Percentiles rank a stretch among this genome's conserved stretches.
Conservation (phyloP, 192 early-diverging fungal genomes). For the Entomortierella parvispora region DNA sequence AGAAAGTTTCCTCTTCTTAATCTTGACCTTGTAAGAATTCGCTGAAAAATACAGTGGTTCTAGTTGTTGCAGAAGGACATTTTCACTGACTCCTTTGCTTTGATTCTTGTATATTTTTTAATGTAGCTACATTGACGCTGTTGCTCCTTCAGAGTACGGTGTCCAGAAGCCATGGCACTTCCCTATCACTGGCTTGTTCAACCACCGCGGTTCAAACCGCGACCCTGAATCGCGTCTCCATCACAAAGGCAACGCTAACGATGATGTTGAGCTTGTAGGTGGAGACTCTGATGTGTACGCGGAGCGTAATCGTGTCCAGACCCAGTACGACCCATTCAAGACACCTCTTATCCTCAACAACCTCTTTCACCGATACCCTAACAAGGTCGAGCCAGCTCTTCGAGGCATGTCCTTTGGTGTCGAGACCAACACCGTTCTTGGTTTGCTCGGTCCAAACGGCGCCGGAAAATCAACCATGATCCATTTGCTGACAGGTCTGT, state of each 20-base stretch:
- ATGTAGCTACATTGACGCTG: constrained; percentile 34
- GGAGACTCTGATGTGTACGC: constrained; percentile 38
- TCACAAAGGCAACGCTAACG: background rate
- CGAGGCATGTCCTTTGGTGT: constrained; percentile 61
- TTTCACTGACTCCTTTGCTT: too few relatives aligned
- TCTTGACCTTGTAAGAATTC: constrained; percentile 40
- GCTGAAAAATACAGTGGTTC: too few relatives aligned
- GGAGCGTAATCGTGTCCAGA: constrained; percentile 35
- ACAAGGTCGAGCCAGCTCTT: constrained; percentile 40
- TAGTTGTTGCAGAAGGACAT: too few relatives aligned
- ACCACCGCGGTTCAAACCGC: background rate
- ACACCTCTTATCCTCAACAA: constrained; percentile 41
- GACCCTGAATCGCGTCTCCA: constrained; percentile 11
- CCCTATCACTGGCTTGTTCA: constrained; percentile 24
- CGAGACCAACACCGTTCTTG: constrained; percentile 66
- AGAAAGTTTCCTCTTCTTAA: constrained; percentile 30
- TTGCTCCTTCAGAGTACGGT: constrained; percentile 43
- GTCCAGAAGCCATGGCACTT: constrained; percentile 52
- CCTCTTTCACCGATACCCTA: constrained; percentile 40
- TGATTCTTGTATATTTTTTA: background rate
- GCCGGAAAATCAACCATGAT: constrained; percentile 75
- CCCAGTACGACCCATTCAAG: constrained; percentile 22
- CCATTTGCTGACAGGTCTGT: constrained; percentile 38
- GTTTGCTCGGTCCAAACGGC: constrained; percentile 75
- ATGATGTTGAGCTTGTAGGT: constrained; percentile 18